These are phyloP conservation scores for Abortiporus biennis DNA, from an alignment of 1,284 basidiomycete species.

Conservation along the genomic window DNA sequence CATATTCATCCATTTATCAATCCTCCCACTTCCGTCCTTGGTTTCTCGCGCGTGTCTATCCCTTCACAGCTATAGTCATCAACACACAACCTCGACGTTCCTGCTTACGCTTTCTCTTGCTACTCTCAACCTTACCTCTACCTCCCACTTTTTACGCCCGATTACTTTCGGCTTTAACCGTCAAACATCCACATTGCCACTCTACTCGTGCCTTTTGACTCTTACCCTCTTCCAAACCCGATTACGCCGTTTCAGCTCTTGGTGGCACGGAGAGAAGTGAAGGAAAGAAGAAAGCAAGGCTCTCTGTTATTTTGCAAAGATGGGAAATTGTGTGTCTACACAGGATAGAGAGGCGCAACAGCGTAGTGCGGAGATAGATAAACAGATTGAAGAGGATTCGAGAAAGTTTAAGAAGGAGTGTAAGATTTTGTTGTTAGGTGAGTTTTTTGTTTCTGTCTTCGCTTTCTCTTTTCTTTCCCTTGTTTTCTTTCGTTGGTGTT, in stretches of 20 bases:
- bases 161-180: too few species aligned
- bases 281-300: neutral
- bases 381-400: conserved; percentile 66
- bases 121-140: too few species aligned
- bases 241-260: neutral
- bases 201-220: neutral
- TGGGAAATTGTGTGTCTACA: conserved; percentile 64
- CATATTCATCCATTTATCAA: too few species aligned
- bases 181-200: too few species aligned
- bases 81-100: too few species aligned
- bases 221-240: neutral
- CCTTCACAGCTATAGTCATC: too few species aligned
- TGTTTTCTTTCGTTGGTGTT: too few species aligned
- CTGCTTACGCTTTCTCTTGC: too few species aligned
- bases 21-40: too few species aligned
- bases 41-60: too few species aligned
- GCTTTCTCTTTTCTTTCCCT: neutral
- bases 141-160: too few species aligned
- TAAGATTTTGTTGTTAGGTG: conserved; percentile 90
- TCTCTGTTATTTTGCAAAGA: conserved; percentile 18
- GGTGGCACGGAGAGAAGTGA: too few species aligned
- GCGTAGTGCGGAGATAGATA: conserved; percentile 69
- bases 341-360: conserved; percentile 57
- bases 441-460: conserved; percentile 24
- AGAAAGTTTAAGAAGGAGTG: conserved; percentile 83